These are phyloP conservation scores for Melaleuca quinquenervia DNA, from an alignment of 345 rosid genomes.

Conservation along the genomic window DNA sequence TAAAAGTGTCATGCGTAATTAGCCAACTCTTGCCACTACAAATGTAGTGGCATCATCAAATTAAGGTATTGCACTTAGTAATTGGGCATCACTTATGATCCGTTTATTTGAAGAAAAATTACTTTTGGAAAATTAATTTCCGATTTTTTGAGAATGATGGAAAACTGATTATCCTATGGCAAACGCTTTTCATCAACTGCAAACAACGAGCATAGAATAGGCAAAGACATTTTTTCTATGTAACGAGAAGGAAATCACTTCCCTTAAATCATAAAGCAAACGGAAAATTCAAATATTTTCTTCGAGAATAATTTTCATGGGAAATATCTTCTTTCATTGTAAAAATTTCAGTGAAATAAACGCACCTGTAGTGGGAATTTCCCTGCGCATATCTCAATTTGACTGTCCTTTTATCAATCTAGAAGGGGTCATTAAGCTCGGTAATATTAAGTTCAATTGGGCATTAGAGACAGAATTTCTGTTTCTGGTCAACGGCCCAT, in stretches of 20 bases:
- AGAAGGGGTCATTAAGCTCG: background rate
- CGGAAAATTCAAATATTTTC: background rate
- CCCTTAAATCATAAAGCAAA: fast-evolving
- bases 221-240: no score
- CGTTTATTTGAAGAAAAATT: background rate
- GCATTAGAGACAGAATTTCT: background rate
- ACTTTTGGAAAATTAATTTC: background rate
- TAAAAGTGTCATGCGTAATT: background rate
- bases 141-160: background rate
- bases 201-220: no score
- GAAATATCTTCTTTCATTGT: background rate
- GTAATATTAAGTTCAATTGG: background rate
- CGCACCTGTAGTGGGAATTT: background rate
- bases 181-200: no score
- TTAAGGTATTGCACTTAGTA: background rate
- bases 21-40: background rate
- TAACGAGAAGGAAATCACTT: background rate
- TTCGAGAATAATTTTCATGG: background rate
- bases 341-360: background rate
- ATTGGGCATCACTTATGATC: background rate
- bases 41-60: background rate
- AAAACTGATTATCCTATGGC: no score
- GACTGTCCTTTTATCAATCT: background rate
- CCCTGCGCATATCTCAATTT: background rate
- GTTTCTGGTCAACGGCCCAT: background rate